Conservation (phyloP, 106 monocot species). For the Triglochin maritima region DNA sequence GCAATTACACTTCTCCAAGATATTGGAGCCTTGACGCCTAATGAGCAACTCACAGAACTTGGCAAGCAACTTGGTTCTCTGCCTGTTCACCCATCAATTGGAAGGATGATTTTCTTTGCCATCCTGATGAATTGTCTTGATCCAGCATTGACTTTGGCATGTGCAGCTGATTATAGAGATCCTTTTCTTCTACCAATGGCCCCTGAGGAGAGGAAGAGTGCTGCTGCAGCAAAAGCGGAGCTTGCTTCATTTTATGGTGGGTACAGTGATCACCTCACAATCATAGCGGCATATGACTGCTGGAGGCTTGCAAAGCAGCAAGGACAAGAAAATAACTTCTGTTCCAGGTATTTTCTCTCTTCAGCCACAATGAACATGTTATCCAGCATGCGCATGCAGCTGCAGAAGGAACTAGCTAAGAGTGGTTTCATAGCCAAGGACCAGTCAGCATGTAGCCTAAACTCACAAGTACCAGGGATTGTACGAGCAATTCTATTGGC, state of each 20-base stretch:
- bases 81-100: slow-evolving; percentile 87
- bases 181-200: slow-evolving; percentile 79
- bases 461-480: slow-evolving; percentile 78
- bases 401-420: slow-evolving; percentile 53
- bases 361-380: slow-evolving; percentile 82
- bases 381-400: slow-evolving; percentile 65
- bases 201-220: slow-evolving; percentile 76
- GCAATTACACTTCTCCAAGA: slow-evolving; percentile 71
- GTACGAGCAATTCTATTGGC: slow-evolving; percentile 71
- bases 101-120: slow-evolving; percentile 95
- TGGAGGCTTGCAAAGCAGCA: slow-evolving; percentile 69
- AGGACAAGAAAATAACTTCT: slow-evolving; percentile 60
- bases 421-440: slow-evolving; percentile 70
- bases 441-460: slow-evolving; percentile 51
- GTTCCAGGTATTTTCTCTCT: slow-evolving; percentile 73
- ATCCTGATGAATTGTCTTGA: slow-evolving; percentile 96
- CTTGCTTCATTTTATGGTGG: slow-evolving; percentile 88
- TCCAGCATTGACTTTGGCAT: slow-evolving; percentile 90
- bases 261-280: slow-evolving; percentile 78
- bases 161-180: slow-evolving; percentile 69
- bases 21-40: slow-evolving; percentile 80
- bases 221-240: slow-evolving; percentile 54
- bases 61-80: slow-evolving; percentile 75
- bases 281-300: slow-evolving; percentile 86
- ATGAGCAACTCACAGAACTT: slow-evolving; percentile 80